Base-by-base conservation (phyloP, 2,329 filamentous ascomycete genomes). In the Myrmaecium sp. region DNA sequence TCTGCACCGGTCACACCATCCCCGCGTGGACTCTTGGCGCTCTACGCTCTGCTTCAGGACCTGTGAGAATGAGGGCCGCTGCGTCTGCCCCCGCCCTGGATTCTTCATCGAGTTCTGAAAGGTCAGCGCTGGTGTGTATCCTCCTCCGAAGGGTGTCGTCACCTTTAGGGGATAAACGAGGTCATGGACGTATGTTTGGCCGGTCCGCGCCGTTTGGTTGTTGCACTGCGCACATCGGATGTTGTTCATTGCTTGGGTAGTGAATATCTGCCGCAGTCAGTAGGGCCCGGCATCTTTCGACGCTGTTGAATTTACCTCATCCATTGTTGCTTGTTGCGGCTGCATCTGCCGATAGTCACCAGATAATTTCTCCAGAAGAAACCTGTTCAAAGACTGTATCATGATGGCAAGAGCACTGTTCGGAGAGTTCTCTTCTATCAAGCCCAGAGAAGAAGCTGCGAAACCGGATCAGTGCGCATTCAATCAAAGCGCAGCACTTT, bases 11-110 rank as follows among this genome's bases (percentile, higher is more conserved):
- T 76, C 76, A 47, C 89, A 98, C 84, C 84, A 98, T 5, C 89
- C 89, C 41, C 86, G 73, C 23, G 79, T 83, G 24, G 80, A 81
- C 7, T 79, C 78, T 47, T 94, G 82, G 28, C 82, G 66, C 52
- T 95, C 86, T 16, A 98, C 75, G 36, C 83, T 93, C 27, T 73
- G 72, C 49, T 94, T 93, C n/a, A 98, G 58, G 24, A 94, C 72
- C 43, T 89, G 79, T 0, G 83, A 92, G 47, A 98, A 98, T 14
- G 60, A 60, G 30, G 60, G 61, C 1, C 56, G 51, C 7, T 59
- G 57, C 29, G 58, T 58, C 31, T 64, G 52, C 27, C 53, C 80
- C 31, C 64, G 52, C 27, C 53, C 80, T 39, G 59, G 58, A 37
- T 51, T 66, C 53, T 64, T 46, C 60, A 66, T 27, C 54, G 62